phyloP scores from a whole-genome alignment of 2,329 filamentous ascomycete genomes.

The Ophiostoma fasciatum region DNA sequence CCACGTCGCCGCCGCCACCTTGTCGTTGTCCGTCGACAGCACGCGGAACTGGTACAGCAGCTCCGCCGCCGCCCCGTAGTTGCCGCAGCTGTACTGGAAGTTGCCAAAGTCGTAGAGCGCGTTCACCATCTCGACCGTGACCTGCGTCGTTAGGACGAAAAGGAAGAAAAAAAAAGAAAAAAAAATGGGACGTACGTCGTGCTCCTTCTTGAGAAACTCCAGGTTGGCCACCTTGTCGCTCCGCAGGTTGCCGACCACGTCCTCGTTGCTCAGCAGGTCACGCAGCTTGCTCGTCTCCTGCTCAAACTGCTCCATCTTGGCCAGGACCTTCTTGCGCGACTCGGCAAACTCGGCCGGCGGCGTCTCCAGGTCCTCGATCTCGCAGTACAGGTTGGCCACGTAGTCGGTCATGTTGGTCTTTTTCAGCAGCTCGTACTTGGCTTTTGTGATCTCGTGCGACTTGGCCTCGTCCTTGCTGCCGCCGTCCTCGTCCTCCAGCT shows the following conservation, averaged over 20 bases:
- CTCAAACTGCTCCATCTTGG: slow-evolving; percentile 68
- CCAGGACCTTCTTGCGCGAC: slow-evolving; percentile 79
- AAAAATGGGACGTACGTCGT: slow-evolving; percentile 66
- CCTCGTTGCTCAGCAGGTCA: slow-evolving; percentile 72
- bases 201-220: slow-evolving; percentile 93
- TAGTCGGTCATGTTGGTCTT: slow-evolving; percentile 99
- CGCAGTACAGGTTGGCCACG: slow-evolving; percentile 79
- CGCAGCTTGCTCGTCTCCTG: slow-evolving; percentile 81
- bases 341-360: slow-evolving; percentile 73
- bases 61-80: slow-evolving; percentile 80
- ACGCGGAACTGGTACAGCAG: slow-evolving; percentile 96
- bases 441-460: slow-evolving; percentile 58
- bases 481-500: slow-evolving; percentile 60
- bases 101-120: slow-evolving; percentile 90
- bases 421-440: slow-evolving; percentile 89
- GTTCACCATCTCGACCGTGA: slow-evolving; percentile 91
- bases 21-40: slow-evolving; percentile 95
- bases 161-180: too few species aligned
- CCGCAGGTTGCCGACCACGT: slow-evolving; percentile 78
- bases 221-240: slow-evolving; percentile 98
- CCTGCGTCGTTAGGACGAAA: slow-evolving; percentile 25
- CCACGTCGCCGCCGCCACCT: slow-evolving; percentile 90
- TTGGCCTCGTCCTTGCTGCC: slow-evolving; percentile 35
- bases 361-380: slow-evolving; percentile 67
- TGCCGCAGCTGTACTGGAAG: slow-evolving; percentile 95